phyloP scores from a whole-genome alignment of 345 rosid genomes.

The Brassica incana region DNA sequence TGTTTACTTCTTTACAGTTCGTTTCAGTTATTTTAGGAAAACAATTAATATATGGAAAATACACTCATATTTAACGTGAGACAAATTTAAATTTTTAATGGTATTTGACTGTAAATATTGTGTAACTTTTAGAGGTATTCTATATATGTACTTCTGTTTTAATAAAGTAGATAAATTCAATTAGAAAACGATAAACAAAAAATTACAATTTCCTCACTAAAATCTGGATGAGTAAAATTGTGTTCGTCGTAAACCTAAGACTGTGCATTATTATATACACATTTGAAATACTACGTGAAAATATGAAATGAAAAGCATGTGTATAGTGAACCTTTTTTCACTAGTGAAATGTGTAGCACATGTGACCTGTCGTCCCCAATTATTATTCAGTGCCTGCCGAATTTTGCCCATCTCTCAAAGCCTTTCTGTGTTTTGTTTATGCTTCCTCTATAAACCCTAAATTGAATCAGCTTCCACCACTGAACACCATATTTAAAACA shows the following conservation, averaged over 20 bases:
- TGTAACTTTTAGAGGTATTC: no score
- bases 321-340: slow-evolving; percentile 23
- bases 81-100: no score
- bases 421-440: slow-evolving; percentile 22
- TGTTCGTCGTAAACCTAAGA: slow-evolving; percentile 19
- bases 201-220: background rate
- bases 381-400: slow-evolving; percentile 27
- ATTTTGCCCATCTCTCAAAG: background rate
- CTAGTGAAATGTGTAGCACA: slow-evolving; percentile 36
- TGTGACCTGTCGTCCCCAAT: slow-evolving; percentile 36
- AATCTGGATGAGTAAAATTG: background rate
- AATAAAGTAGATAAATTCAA: background rate
- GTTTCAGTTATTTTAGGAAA: no score
- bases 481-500: slow-evolving; percentile 19
- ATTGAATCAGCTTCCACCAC: background rate
- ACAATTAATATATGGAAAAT: no score
- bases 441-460: slow-evolving; percentile 20
- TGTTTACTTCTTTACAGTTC: no score
- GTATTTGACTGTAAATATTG: no score
- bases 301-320: slow-evolving; percentile 25
- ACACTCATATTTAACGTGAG: no score
- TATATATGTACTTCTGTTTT: no score
- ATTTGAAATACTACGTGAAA: background rate
- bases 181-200: background rate
- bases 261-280: slow-evolving; percentile 1